A percentile compares a stretch with the other conserved stretches of the same genome.
phyloP scores from a whole-genome alignment of 768 basidiomycete genomes.

The Leucocoprinus birnbaumii region DNA sequence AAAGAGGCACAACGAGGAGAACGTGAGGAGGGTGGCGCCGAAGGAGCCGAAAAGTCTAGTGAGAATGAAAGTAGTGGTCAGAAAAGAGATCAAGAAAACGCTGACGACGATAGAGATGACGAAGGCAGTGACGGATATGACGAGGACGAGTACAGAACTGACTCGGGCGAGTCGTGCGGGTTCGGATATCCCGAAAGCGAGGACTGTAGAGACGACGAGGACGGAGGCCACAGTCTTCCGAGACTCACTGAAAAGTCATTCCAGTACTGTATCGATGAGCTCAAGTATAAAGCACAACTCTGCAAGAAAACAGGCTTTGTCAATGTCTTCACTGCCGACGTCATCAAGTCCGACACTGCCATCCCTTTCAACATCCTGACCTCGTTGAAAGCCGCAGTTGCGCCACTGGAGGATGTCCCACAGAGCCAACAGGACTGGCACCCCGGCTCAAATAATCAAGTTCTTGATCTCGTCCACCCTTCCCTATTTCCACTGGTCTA shows the following conservation, averaged over 20 bases:
- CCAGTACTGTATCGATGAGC: constrained; percentile 17
- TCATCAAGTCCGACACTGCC: constrained; percentile 24
- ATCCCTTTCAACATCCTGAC: constrained; percentile 14
- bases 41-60: too few species aligned
- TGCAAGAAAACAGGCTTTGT: constrained; percentile 13
- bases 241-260: constrained; percentile 16
- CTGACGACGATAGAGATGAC: too few species aligned
- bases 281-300: constrained; percentile 16
- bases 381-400: constrained; percentile 18
- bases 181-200: too few species aligned
- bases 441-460: constrained; percentile 35
- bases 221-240: too few species aligned
- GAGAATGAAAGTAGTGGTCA: constrained; percentile 1
- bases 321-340: constrained; percentile 12
- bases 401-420: constrained; percentile 30
- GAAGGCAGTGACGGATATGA: too few species aligned
- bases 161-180: too few species aligned
- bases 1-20: too few species aligned
- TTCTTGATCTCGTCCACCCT: constrained; percentile 42
- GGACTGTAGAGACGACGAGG: too few species aligned
- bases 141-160: too few species aligned
- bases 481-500: constrained; percentile 36
- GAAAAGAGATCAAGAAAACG: too few species aligned
- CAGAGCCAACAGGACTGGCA: constrained; percentile 38
- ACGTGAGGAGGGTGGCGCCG: too few species aligned